Conservation (phyloP, 805 yeast species). For the Myxozyma kluyveri region DNA sequence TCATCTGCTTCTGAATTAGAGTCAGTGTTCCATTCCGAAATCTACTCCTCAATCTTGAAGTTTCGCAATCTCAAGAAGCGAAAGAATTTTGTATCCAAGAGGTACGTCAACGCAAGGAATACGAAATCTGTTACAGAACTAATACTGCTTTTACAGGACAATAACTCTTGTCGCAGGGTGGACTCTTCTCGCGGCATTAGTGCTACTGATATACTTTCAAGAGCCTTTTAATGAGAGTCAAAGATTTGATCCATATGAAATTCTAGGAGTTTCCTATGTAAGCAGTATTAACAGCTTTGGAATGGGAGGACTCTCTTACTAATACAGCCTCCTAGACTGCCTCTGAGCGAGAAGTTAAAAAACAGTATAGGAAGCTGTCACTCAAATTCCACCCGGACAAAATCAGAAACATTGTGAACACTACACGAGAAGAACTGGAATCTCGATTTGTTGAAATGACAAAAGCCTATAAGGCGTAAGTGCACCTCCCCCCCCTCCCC, state of each 20-base stretch:
- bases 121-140: too few relatives aligned
- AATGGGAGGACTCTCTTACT: neutral
- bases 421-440: slow-evolving; percentile 66
- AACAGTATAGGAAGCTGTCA: slow-evolving; percentile 82
- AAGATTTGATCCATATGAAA: slow-evolving; percentile 85
- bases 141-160: too few relatives aligned
- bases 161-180: too few relatives aligned
- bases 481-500: too few relatives aligned
- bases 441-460: slow-evolving; percentile 74
- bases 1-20: slow-evolving; percentile 7
- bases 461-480: slow-evolving; percentile 81
- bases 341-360: slow-evolving; percentile 70
- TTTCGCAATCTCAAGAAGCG: slow-evolving; percentile 33
- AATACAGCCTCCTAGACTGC: slow-evolving; percentile 44
- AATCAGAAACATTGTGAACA: slow-evolving; percentile 54
- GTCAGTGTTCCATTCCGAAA: slow-evolving; percentile 25
- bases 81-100: too few relatives aligned
- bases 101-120: too few relatives aligned
- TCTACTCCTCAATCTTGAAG: slow-evolving; percentile 29
- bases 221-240: slow-evolving; percentile 34
- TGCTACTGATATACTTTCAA: slow-evolving; percentile 40
- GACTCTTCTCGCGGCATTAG: too few relatives aligned
- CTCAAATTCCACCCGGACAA: slow-evolving; percentile 93
- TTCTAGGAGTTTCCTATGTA: slow-evolving; percentile 63
- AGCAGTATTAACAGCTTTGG: slow-evolving; percentile 1